Evolutionary conservation across 73 alveolate species (phyloP).

Genomic region (Blepharisma stoltei): DNA sequence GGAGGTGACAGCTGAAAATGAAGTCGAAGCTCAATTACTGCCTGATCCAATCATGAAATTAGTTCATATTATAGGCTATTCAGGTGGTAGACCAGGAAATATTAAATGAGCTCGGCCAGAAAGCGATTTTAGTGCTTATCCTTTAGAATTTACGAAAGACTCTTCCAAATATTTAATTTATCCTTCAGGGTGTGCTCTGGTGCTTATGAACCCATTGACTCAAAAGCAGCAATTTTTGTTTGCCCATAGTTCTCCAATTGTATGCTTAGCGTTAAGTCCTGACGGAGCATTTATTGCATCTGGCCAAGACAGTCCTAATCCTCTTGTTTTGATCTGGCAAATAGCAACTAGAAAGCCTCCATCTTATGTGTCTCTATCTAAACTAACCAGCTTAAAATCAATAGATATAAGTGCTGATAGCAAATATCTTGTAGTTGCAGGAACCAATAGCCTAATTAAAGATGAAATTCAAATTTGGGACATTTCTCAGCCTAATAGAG

Average conservation of each 20-base stretch:
- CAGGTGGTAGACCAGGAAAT: not conserved
- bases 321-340: conserved; percentile 57
- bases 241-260: conserved; percentile 55
- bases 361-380: conserved; percentile 42
- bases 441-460: conserved; percentile 47
- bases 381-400: conserved; percentile 38
- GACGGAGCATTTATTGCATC: conserved; percentile 59
- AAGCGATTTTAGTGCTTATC: too few species aligned
- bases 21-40: too few species aligned
- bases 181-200: conserved; percentile 58
- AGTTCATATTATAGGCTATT: conserved; percentile 52
- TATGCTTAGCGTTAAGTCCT: conserved; percentile 45
- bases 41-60: conserved; percentile 56
- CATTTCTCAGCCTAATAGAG: conserved; percentile 51
- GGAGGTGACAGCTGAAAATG: too few species aligned
- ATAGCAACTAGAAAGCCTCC: conserved; percentile 42
- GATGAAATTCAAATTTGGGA: conserved; percentile 76
- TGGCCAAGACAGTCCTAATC: conserved; percentile 49
- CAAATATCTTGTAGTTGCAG: conserved; percentile 40
- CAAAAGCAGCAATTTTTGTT: conserved; percentile 49
- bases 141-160: too few species aligned
- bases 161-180: conserved; percentile 37
- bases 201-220: conserved; percentile 51
- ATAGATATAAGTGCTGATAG: conserved; percentile 53
- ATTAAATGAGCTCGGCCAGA: too few species aligned